Base-by-base conservation (phyloP, 2,329 filamentous ascomycete species). In the Pezicula rhizophila region DNA sequence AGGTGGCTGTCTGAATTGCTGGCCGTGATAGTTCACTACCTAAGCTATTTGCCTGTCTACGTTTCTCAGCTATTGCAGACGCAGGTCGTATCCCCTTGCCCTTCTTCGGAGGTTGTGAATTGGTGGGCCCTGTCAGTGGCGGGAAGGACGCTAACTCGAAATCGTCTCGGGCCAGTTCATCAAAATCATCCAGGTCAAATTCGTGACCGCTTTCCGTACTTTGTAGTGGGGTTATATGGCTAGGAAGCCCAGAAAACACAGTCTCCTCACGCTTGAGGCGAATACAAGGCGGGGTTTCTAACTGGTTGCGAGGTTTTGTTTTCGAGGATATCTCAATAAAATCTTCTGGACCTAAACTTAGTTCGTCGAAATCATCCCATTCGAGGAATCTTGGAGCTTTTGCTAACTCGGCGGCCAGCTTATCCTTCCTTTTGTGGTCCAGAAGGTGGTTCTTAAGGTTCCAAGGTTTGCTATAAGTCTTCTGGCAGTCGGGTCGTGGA, bases 331-430 rank as follows among this genome's bases (percentile, higher is more conserved):
- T 37, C 6, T 59, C 39, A 12, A 59, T 33, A 46, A 58, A 52
- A 5, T 57, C 59, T n/a, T 60, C 55, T 11, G 47, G 42, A 3
- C 37, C 51, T 17, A 62, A 46, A 46, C 58, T 62, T 8, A 64
- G 50, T 44, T 63, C 61, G 37, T 64, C 61, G n/a, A 57, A 26
- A 14, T 60, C 60, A 17, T 59, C 56, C 7, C 45, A 46, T 20
- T 47, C 44, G 4, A 49, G 23, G 3, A 42, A n/a, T 40, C 23
- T 7, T 11, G 41, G 34, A 42, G 50, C 15, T 41, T 26, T 50
- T 11, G 39, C 26, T 20, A 50, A 45, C 33, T n/a, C 33, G 7
- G 28, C 23, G 34, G 43, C 15, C 11, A n/a, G 12, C 14, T 5
- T 18, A 28, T 35, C 45, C 34, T 20, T 40, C 18, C 17, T 38